Evolutionary conservation across 306 rosid species (phyloP), one percentile per base, ranked within the genome.

Genomic region (Lathyrus sativus): DNA sequence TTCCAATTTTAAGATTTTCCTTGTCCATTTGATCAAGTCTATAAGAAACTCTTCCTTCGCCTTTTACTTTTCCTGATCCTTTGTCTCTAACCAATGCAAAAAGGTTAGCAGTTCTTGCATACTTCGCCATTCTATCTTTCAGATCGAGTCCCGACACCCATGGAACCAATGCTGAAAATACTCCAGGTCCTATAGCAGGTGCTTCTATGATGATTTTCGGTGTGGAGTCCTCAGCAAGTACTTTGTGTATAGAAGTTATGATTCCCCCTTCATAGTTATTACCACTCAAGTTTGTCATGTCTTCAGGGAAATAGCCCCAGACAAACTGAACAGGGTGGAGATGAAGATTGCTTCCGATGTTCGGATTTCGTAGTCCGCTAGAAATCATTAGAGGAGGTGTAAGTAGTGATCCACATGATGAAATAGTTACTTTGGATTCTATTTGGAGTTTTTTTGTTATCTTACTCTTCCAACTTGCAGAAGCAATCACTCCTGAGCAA

Each of bases 251-350:
- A 2, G 97, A 82, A 17, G 97, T 88, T 51, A 90, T 85, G 85
- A 90, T 87, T 66, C 97, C 97, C 38, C 97, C 97, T 66, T 88
- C 93, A 1, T 80, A 77, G 53, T 13, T 59, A 42, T 44, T 86
- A 42, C 97, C 96, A 12, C 65, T 72, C 0, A 91, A 77, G 56
- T 83, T 48, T 12, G 81, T 78, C 61, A 9, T 50, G 18, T 73
- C 64, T 63, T 91, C 91, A 0, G 97, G 97, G 58, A 91, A 83
- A 80, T 91, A 82, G 9, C 97, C 97, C 97, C 97, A 88, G 15
- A 80, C 80, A 48, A 88, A 38, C 62, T 61, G 83, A 66, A 79
- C 85, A 2, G 97, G 97, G 68, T 91, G 97, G 22, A 91, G 90
- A 75, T 86, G 97, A 55, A 91, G 96, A 75, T 91, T 86, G 38